These are phyloP conservation scores for Aureobasidium sp. DNA, from an alignment of 2,329 filamentous ascomycete genomes.

Conservation along the genomic window DNA sequence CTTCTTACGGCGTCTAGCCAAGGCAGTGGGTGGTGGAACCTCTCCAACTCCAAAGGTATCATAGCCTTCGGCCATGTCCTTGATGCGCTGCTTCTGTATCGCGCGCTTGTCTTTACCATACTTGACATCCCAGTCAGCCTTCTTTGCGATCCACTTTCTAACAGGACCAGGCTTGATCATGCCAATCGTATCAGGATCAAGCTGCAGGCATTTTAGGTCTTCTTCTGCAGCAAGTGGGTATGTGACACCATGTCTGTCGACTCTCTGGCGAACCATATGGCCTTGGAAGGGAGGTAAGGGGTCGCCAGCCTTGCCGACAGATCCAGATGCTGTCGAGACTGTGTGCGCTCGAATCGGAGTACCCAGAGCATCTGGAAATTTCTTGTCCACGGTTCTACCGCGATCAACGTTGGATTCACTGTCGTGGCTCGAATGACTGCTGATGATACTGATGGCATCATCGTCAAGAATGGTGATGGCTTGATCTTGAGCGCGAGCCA, in stretches of 20 bases:
- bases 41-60: constrained; percentile 63
- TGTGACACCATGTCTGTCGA: constrained; percentile 69
- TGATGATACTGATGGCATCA: constrained; percentile 67
- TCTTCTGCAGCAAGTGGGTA: constrained; percentile 56
- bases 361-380: constrained; percentile 15
- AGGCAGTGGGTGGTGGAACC: constrained; percentile 70
- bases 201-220: constrained; percentile 58
- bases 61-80: constrained; percentile 65
- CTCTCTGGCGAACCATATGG: constrained; percentile 86
- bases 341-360: constrained; percentile 15
- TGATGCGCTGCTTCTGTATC: constrained; percentile 64
- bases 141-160: constrained; percentile 72
- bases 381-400: constrained; percentile 13
- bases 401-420: constrained; percentile 13
- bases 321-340: constrained; percentile 19
- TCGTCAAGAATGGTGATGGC: constrained; percentile 77
- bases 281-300: constrained; percentile 68
- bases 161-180: constrained; percentile 73
- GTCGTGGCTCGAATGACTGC: constrained; percentile 34
- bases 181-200: constrained; percentile 60
- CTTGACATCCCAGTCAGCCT: constrained; percentile 62
- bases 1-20: constrained; percentile 59
- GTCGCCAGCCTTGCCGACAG: constrained; percentile 82
- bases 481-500: constrained; percentile 71
- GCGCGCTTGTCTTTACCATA: constrained; percentile 62